These are phyloP conservation scores for Ramaria sp. DNA, from an alignment of 768 basidiomycete genomes.

Conservation along the genomic window DNA sequence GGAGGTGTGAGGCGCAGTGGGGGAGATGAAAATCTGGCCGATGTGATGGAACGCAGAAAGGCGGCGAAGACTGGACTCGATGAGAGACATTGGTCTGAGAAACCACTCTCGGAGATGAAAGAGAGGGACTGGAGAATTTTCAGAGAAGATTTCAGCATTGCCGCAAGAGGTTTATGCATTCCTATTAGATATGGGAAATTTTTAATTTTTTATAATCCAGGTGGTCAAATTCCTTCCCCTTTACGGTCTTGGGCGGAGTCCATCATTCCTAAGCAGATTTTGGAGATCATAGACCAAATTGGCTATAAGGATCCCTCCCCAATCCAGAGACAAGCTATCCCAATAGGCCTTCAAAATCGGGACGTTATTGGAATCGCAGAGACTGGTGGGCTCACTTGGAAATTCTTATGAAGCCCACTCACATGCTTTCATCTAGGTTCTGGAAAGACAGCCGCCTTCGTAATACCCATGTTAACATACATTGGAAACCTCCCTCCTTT, in stretches of 20 bases:
- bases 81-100: constrained; percentile 97
- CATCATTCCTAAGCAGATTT: constrained; percentile 62
- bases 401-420: constrained; percentile 3
- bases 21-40: constrained; percentile 49
- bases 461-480: constrained; percentile 95
- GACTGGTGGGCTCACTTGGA: constrained; percentile 52
- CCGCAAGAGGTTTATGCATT: constrained; percentile 59
- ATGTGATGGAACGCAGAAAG: constrained; percentile 72
- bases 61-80: constrained; percentile 77
- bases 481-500: constrained; percentile 80
- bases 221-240: constrained; percentile 89
- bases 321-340: constrained; percentile 97
- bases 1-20: constrained; percentile 23
- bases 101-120: constrained; percentile 85
- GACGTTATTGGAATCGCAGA: constrained; percentile 99
- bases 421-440: constrained; percentile 49
- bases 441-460: constrained; percentile 97
- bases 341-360: constrained; percentile 93
- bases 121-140: constrained; percentile 99
- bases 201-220: constrained; percentile 26
- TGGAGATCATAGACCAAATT: constrained; percentile 79
- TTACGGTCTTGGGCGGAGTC: constrained; percentile 90
- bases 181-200: too few relatives aligned
- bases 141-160: constrained; percentile 95
- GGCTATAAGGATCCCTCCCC: constrained; percentile 97